Conservation (phyloP, 352 stramenopile genomes). For the Albugo candida region DNA sequence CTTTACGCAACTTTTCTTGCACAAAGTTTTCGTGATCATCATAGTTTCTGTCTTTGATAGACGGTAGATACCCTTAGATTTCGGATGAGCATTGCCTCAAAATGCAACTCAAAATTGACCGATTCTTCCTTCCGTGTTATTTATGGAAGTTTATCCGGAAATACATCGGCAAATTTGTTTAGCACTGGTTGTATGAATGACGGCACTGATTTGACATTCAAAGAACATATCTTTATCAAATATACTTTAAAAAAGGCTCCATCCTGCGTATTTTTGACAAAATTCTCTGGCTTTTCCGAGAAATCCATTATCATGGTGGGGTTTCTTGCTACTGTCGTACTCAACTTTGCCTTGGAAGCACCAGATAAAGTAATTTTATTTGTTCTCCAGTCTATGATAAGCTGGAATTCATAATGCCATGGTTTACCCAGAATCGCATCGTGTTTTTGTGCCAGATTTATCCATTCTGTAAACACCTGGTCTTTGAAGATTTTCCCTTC, state of each 20-base stretch:
- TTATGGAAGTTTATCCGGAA: neutral
- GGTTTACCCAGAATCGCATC: neutral
- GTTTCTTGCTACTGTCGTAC: too few species aligned
- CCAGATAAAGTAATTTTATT: too few species aligned
- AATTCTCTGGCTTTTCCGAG: neutral
- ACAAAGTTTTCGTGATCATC: constrained; percentile 1
- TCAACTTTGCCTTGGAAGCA: too few species aligned
- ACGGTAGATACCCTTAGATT: constrained; percentile 3
- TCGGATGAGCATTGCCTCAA: constrained; percentile 6
- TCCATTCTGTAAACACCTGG: neutral
- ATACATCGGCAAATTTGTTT: constrained; percentile 1
- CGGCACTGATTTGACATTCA: neutral
- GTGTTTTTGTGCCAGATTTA: neutral
- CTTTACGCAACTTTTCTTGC: constrained; percentile 2
- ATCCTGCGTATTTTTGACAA: too few species aligned
- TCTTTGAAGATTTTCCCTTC: neutral
- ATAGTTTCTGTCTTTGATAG: constrained; percentile 7
- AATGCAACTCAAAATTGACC: constrained; percentile 1
- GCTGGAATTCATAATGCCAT: constrained; percentile 2
- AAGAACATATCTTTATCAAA: too few species aligned
- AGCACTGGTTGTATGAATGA: neutral
- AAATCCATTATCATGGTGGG: too few species aligned
- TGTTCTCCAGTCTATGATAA: constrained; percentile 5
- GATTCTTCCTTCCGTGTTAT: neutral
- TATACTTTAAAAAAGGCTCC: too few species aligned